Evolutionary conservation across 202 grass and related monocot genomes (phyloP).

Genomic region (Carex arenaria): DNA sequence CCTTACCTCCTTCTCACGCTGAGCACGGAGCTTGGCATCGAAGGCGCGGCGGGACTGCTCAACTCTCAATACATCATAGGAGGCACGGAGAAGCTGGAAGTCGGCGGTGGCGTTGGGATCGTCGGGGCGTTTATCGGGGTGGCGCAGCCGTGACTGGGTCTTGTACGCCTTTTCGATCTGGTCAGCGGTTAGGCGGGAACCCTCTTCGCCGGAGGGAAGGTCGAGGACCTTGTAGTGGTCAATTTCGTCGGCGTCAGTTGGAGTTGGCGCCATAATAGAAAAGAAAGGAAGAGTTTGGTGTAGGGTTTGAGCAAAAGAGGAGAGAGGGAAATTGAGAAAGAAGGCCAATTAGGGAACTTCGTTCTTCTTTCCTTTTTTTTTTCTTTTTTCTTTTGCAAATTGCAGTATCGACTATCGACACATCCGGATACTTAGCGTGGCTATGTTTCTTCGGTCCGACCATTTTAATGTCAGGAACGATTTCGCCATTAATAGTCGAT

Average conservation of each 20-base stretch:
- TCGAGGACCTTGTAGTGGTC: slow-evolving; percentile 74
- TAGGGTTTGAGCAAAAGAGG: neutral
- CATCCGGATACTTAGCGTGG: no score
- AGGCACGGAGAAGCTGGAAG: slow-evolving; percentile 63
- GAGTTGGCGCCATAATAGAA: slow-evolving; percentile 22
- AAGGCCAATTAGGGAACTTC: no score
- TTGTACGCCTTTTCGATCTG: slow-evolving; percentile 77
- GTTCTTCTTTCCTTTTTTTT: no score
- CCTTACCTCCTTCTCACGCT: slow-evolving; percentile 42
- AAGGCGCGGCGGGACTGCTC: slow-evolving; percentile 58
- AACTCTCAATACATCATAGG: slow-evolving; percentile 62
- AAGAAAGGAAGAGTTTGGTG: neutral
- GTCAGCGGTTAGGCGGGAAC: slow-evolving; percentile 41
- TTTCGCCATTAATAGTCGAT: no score
- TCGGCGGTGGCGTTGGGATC: slow-evolving; percentile 75
- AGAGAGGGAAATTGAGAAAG: neutral
- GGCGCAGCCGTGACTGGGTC: slow-evolving; percentile 49
- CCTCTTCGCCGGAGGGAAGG: slow-evolving; percentile 63
- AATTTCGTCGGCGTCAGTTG: slow-evolving; percentile 26
- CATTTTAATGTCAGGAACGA: no score
- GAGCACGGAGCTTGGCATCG: slow-evolving; percentile 54
- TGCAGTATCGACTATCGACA: no score
- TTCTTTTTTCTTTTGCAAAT: no score
- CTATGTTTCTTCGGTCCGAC: no score
- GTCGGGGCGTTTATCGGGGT: slow-evolving; percentile 73